Evolutionary conservation across 495 filamentous ascomycete species (phyloP).

Genomic region (Neurospora sp.): DNA sequence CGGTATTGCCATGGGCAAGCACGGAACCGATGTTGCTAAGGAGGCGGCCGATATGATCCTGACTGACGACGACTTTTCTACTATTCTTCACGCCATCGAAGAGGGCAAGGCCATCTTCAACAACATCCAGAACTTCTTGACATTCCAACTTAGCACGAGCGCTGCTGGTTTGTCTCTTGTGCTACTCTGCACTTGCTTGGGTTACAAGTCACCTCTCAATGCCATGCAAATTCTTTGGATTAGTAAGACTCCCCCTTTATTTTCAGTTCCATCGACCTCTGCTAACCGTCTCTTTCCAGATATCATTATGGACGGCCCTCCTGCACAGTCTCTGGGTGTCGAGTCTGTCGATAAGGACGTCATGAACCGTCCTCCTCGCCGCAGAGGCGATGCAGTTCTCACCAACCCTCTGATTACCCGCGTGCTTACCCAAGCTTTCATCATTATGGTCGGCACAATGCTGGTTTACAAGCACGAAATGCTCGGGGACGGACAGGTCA

Average conservation of each 20-base stretch:
- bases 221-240: constrained; percentile 99
- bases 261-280: background rate
- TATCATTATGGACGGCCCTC: constrained; percentile 98
- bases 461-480: constrained; percentile 86
- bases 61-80: constrained; percentile 96
- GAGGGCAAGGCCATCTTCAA: constrained; percentile 99
- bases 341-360: constrained; percentile 91
- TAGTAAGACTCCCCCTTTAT: constrained; percentile 49
- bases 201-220: constrained; percentile 89
- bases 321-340: constrained; percentile 92
- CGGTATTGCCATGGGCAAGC: constrained; percentile 90
- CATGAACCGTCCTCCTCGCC: constrained; percentile 84
- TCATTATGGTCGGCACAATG: constrained; percentile 90
- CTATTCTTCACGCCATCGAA: constrained; percentile 90
- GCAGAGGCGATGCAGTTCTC: constrained; percentile 73
- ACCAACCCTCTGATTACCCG: constrained; percentile 71
- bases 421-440: constrained; percentile 74
- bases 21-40: constrained; percentile 96
- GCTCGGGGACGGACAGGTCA: constrained; percentile 67
- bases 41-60: constrained; percentile 99
- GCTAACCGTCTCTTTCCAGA: constrained; percentile 38
- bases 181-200: constrained; percentile 79
- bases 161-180: constrained; percentile 89
- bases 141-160: constrained; percentile 95
- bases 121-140: constrained; percentile 99